Base-by-base conservation (phyloP, 2,329 filamentous ascomycete species). In the Aspergillus fumigatus region DNA sequence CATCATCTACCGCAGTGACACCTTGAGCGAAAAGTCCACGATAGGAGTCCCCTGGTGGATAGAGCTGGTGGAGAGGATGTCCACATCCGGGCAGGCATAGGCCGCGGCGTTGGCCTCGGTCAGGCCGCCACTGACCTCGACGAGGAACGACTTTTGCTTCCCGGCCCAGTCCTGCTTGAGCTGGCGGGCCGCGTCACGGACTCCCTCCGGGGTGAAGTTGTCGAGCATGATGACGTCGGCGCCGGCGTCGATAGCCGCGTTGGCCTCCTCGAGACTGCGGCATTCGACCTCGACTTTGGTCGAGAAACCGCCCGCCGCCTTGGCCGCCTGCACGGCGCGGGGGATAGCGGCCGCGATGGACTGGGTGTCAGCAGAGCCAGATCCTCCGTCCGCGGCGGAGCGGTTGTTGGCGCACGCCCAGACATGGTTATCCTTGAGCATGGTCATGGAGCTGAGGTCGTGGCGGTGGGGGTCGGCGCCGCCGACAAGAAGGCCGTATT, bases 361-460 rank as follows among this genome's bases (percentile, higher is more conserved):
- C 41, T 63, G 43, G 43, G 14, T 26, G 21, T 47, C 21, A 6
- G 57, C 60, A 19, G 59, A 55, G 10, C 51, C 40, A 21, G 52
- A 59, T n/a, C 63, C 60, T 0, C 62, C 64, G 45, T 65, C 62
- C 1, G 52, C 59, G 10, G 64, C 65, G 6, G 67, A 62, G 5
- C 64, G 56, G 57, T 76, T 75, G 54, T 76, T 73, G 51, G 88
- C 88, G 53, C 89, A 88, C 60, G 90, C 91, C 88, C 93, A 97
- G 56, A 99, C 88, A 76, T 99, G 94, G 76, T 99, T 99, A 76
- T 99, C 94, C 79, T 99, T 99, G 62, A 99, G 82, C 94, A 99
- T 99, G 55, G 92, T 92, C 94, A 99, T 97, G 62, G 88, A 84
- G 72, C 86, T 89, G 55, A 99, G 80, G 73, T 99, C 94, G 76